phyloP scores from a whole-genome alignment of 1,284 basidiomycete genomes.

The Macrocystidia cucumis region DNA sequence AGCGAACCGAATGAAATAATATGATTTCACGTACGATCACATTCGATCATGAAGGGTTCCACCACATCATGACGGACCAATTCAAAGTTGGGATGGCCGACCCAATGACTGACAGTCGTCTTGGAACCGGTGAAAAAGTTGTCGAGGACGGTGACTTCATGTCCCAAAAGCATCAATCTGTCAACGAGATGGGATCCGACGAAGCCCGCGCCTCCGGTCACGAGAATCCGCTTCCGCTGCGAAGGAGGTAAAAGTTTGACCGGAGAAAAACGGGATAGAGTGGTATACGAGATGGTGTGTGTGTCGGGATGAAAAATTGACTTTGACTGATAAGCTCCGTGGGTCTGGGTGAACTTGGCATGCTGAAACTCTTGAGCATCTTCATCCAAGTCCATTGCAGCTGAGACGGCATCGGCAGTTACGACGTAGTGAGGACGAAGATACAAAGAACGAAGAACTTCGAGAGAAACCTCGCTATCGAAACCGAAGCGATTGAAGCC shows the following conservation, averaged over 20 bases:
- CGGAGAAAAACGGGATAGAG: constrained; percentile 84
- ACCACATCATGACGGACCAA: constrained; percentile 96
- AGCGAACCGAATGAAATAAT: constrained; percentile 2
- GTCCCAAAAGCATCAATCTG: constrained; percentile 94
- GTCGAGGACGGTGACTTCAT: constrained; percentile 96
- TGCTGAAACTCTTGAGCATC: constrained; percentile 37
- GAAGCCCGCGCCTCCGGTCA: constrained; percentile 96
- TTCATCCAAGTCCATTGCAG: constrained; percentile 26
- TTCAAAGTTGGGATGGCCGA: constrained; percentile 98
- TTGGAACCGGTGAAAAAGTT: constrained; percentile 98
- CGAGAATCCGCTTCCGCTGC: constrained; percentile 81
- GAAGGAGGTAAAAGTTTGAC: constrained; percentile 80
- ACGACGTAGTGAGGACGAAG: constrained; percentile 74
- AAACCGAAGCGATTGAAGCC: constrained; percentile 84
- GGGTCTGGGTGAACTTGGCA: constrained; percentile 45
- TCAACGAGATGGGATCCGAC: constrained; percentile 97
- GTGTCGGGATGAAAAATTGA: constrained; percentile 76
- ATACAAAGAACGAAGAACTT: constrained; percentile 78
- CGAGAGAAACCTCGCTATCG: constrained; percentile 75
- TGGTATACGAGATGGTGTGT: constrained; percentile 85
- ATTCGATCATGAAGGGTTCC: constrained; percentile 95
- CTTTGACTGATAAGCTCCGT: constrained; percentile 67
- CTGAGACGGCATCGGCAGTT: constrained; percentile 30
- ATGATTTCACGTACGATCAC: constrained; percentile 66
- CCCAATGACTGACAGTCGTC: constrained; percentile 90